Evolutionary conservation across 1,139 yeast species (phyloP).

Genomic region (Saccharomycopsis phalli): DNA sequence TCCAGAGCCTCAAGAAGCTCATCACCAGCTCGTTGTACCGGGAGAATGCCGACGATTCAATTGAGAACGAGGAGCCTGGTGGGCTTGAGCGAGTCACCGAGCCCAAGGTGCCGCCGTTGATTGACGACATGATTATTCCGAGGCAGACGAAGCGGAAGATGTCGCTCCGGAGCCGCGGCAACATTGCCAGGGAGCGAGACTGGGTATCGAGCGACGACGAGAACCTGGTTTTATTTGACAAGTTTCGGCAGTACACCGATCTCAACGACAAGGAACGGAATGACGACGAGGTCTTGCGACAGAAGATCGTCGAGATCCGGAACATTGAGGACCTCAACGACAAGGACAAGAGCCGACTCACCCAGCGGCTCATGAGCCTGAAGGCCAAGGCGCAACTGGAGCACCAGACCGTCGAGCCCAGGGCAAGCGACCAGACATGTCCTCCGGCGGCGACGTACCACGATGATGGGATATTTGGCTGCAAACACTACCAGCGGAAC

Average conservation of each 20-base stretch:
- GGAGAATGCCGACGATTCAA: constrained; percentile 4
- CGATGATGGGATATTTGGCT: constrained; percentile 51
- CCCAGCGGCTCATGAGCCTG: constrained; percentile 74
- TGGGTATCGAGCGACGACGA: constrained; percentile 1
- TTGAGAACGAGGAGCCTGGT: constrained; percentile 7
- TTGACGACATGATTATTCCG: constrained; percentile 17
- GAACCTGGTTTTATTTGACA: constrained; percentile 11
- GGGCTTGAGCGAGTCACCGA: constrained; percentile 14
- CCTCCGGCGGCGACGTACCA: constrained; percentile 33
- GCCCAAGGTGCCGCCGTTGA: constrained; percentile 16
- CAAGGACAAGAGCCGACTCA: constrained; percentile 48
- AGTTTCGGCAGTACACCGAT: constrained; percentile 28
- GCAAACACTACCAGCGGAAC: constrained; percentile 74
- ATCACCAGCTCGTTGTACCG: not conserved
- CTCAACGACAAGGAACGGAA: constrained; percentile 40
- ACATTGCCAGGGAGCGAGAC: constrained; percentile 1
- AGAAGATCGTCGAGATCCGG: constrained; percentile 50
- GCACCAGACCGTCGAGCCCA: constrained; percentile 22
- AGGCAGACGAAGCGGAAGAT: constrained; percentile 1
- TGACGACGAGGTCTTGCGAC: constrained; percentile 45
- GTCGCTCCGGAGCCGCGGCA: not conserved
- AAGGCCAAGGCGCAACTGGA: constrained; percentile 25
- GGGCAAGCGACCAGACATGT: constrained; percentile 26
- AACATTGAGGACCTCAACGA: constrained; percentile 37
- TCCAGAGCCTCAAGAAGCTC: constrained; percentile 3